These are phyloP conservation scores for Trichoderma asperelloides DNA, from an alignment of 495 filamentous ascomycete genomes.

Conservation along the genomic window DNA sequence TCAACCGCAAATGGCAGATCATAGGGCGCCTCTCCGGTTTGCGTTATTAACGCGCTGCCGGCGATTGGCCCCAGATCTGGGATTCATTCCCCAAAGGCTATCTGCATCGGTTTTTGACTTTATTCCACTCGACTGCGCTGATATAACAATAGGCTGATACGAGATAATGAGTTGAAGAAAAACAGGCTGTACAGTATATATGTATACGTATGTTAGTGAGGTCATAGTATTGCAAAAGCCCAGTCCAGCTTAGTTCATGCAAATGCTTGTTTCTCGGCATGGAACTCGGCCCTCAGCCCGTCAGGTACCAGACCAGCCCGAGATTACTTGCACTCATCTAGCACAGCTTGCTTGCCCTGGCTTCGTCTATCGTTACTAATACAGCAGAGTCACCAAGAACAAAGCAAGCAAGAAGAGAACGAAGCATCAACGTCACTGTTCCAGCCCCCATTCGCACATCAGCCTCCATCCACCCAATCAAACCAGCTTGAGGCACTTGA, in stretches of 20 bases:
- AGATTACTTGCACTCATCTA: neutral
- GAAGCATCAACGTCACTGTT: neutral
- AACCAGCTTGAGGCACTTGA: too few species aligned
- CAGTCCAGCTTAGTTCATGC: too few species aligned
- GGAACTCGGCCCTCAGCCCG: constrained; percentile 2
- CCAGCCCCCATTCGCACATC: neutral
- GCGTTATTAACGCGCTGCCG: neutral
- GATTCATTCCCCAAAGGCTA: neutral
- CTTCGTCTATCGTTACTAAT: neutral
- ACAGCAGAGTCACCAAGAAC: too few species aligned
- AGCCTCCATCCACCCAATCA: neutral
- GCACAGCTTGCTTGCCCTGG: neutral
- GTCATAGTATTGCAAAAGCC: too few species aligned
- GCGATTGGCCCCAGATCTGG: neutral
- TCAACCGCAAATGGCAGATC: neutral
- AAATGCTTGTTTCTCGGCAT: neutral
- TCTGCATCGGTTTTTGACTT: neutral
- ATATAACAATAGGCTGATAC: too few species aligned
- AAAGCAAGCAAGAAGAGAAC: neutral
- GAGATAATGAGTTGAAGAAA: too few species aligned
- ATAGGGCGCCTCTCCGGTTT: neutral
- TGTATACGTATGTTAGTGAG: too few species aligned
- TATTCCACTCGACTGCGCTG: too few species aligned
- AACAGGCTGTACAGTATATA: too few species aligned
- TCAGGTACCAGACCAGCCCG: constrained; percentile 4